Conservation (phyloP, 2,329 filamentous ascomycete genomes). For the Penicillium frequentans region DNA sequence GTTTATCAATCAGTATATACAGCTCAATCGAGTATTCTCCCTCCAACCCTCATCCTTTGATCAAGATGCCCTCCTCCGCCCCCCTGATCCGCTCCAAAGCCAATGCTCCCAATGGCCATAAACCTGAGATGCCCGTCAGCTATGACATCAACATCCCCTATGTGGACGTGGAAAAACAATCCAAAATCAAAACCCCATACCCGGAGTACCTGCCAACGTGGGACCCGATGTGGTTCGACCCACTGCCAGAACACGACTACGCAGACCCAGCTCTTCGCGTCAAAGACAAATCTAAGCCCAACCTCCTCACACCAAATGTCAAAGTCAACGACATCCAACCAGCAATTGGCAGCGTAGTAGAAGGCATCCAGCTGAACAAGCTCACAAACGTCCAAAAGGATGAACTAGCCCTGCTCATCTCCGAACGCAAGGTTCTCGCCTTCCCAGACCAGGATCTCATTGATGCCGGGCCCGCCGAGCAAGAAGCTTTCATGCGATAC, state of each 20-base stretch:
- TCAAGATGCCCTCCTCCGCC: constrained; percentile 33
- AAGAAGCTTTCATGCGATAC: constrained; percentile 47
- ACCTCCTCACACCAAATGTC: constrained; percentile 31
- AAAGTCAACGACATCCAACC: constrained; percentile 44
- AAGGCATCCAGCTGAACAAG: constrained; percentile 49
- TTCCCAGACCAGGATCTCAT: constrained; percentile 55
- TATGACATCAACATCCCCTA: constrained; percentile 55
- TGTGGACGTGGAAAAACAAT: constrained; percentile 39
- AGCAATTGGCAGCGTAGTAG: constrained; percentile 42
- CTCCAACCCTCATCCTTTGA: not conserved
- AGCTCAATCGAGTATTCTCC: constrained; percentile 1
- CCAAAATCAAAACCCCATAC: constrained; percentile 41
- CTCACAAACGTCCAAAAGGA: constrained; percentile 51
- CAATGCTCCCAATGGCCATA: constrained; percentile 26
- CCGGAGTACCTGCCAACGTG: constrained; percentile 49
- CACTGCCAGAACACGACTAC: constrained; percentile 46
- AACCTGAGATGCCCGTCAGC: constrained; percentile 36
- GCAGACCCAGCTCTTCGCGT: constrained; percentile 49
- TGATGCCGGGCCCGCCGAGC: constrained; percentile 43
- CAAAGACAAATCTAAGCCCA: constrained; percentile 40
- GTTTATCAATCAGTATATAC: constrained; percentile 2
- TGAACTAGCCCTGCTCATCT: constrained; percentile 63
- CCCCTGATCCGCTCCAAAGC: constrained; percentile 31
- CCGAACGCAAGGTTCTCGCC: constrained; percentile 60
- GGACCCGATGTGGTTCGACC: constrained; percentile 50